Evolutionary conservation across 2,329 filamentous ascomycete species (phyloP).

Genomic region (Xylaria sp.): DNA sequence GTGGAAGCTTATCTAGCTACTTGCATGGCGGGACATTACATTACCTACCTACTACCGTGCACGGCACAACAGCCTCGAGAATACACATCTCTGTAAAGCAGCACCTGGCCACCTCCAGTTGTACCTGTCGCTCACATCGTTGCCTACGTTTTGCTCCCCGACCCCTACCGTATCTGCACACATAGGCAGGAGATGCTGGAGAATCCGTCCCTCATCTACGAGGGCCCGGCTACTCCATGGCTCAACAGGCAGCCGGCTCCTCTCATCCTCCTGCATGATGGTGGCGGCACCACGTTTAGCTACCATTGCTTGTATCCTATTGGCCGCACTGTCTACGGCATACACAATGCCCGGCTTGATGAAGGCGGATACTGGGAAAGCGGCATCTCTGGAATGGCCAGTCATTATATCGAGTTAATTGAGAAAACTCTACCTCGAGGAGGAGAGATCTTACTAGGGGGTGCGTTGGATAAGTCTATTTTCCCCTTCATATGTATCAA

Average conservation of each 20-base stretch:
- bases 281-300: slow-evolving; percentile 68
- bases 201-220: slow-evolving; percentile 47
- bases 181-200: slow-evolving; percentile 33
- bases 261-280: slow-evolving; percentile 68
- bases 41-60: too few relatives aligned
- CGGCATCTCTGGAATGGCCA: slow-evolving; percentile 65
- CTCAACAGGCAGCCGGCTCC: slow-evolving; percentile 50
- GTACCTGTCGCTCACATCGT: too few relatives aligned
- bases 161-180: too few relatives aligned
- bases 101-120: too few relatives aligned
- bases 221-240: slow-evolving; percentile 37
- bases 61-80: too few relatives aligned
- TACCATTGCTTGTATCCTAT: slow-evolving; percentile 65
- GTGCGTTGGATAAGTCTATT: slow-evolving; percentile 31
- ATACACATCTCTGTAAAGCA: too few relatives aligned
- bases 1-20: too few relatives aligned
- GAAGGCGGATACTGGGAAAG: slow-evolving; percentile 60
- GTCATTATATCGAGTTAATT: slow-evolving; percentile 60
- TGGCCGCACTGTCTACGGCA: slow-evolving; percentile 61
- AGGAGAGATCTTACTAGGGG: slow-evolving; percentile 61
- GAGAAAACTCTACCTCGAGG: slow-evolving; percentile 50
- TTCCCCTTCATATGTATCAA: background rate
- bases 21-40: too few relatives aligned
- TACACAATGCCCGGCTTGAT: slow-evolving; percentile 64
- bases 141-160: background rate